Base-by-base conservation (phyloP, 1,284 basidiomycete genomes). In the Taiwanofungus camphoratus region DNA sequence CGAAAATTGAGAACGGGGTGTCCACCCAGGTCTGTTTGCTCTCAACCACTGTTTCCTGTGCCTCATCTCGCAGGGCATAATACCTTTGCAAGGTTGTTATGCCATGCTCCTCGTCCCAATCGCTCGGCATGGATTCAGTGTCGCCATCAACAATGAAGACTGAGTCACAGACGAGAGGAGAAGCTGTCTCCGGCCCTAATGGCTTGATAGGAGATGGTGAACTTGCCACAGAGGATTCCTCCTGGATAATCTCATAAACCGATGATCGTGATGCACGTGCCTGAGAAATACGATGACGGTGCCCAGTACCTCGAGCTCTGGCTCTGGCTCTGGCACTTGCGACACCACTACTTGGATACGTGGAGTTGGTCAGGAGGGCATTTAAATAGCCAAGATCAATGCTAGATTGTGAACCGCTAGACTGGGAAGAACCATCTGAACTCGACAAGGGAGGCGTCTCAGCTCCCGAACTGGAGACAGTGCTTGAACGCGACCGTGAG, bases 241-340 rank as follows among this genome's bases (percentile, higher is more conserved):
- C 85, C 39, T 85, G 71, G 42, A 89, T 89, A 0, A 82, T 87
- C 57, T 87, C 84, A 48, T 87, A 87, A 1, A 86, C 71, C 0
- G 86, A 88, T 0, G 77, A 67, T 3, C 81, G 70, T 9, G 82
- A 82, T 11, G 73, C 71, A 19, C 73, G 75, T 34, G 73, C 71
- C 42, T 79, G 72, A 9, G 84, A 86, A 39, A 77, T 73, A 3
- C 82, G 75, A 39, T 80, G 78, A 38, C 79, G 79, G 58, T 87
- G 84, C 5, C 82, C 81, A 33, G 75, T 71, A 1, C 82, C 79
- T 13, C 74, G 71, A 29, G 76, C 70, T 15, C 77, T 68, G 13
- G 74, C 43, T 21, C 60, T 49, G 16, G 55, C 44, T 23, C 63
- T 52, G 24, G 54, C 49, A 26, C 59, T 18, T 55, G 70, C 16